Evolutionary conservation across 352 stramenopile genomes (phyloP), one percentile per base, ranked within the genome.

Genomic region (Globisporangium megalacanthum): DNA sequence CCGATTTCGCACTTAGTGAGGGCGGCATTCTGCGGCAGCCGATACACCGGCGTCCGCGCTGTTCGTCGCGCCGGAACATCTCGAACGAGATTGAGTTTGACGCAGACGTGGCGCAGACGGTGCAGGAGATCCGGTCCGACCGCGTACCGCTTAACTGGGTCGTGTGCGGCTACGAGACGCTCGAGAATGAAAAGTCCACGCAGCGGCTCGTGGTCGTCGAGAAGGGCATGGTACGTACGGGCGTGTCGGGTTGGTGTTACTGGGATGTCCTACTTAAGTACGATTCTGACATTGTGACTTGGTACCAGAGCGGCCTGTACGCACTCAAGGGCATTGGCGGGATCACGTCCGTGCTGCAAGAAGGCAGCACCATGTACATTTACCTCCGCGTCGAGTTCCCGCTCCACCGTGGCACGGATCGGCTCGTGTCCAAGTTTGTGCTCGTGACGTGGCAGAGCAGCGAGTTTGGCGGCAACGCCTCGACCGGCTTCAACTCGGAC

Each of bases 341-440:
- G 13, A 93, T 95, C 61, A 88, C 69, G 4, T 81, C 69, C 0
- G 72, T 83, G 10, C 45, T 93, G 31, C 77, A 90, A 49, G 81
- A 91, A 56, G 82, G 77, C 13, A 77, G 68, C 48, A 92, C 84
- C 15, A 94, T 94, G 84, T 95, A 95, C 69, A 88, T 95, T 70
- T 95, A 95, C 63, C 64, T 95, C 9, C 82, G 84, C n/a, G 81
- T 95, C 13, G 86, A 95, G 60, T 76, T 95, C 35, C 83, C 83
- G 17, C 64, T 95, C 37, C 80, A 93, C 60, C 81, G 81, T 33
- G 81, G 79, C 49, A 89, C 77, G n/a, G 79, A 92, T 41, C 69
- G 80, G 10, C 87, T 92, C 55, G 81, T 95, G 39, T 92, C 84
- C 20, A 95, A 95, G 63, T 95, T 90, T 46, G 79, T 95, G 7